A percentile compares a stretch with the other conserved stretches of the same genome.
These are phyloP conservation scores for Penicillium olsonii DNA, from an alignment of 2,329 filamentous ascomycete species.

Conservation along the genomic window DNA sequence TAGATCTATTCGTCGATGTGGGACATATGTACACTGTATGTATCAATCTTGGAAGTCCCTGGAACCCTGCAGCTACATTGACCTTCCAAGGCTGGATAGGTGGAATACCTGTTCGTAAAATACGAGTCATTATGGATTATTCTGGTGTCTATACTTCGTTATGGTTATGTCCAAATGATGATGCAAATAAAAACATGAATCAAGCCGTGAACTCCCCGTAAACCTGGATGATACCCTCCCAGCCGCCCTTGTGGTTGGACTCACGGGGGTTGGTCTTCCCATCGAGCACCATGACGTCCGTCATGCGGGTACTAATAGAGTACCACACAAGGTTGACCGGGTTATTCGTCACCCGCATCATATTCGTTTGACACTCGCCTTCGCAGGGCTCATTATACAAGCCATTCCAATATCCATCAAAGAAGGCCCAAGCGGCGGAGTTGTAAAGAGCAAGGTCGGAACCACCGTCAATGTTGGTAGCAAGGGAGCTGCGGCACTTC, in stretches of 20 bases:
- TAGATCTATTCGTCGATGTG: no score
- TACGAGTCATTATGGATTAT: not conserved
- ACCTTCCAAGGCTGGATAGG: no score
- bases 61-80: no score
- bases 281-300: constrained; percentile 35
- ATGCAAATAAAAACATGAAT: not conserved
- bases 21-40: no score
- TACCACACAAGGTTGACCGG: constrained; percentile 35
- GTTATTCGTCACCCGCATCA: constrained; percentile 32
- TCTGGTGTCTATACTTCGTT: not conserved
- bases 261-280: constrained; percentile 27
- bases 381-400: constrained; percentile 32
- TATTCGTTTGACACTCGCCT: constrained; percentile 34
- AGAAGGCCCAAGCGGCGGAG: constrained; percentile 38
- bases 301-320: constrained; percentile 31
- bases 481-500: constrained; percentile 32
- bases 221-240: constrained; percentile 33
- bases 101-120: not conserved
- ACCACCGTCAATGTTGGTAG: constrained; percentile 34
- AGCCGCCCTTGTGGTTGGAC: constrained; percentile 31
- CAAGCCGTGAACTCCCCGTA: constrained; percentile 25
- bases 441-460: constrained; percentile 34
- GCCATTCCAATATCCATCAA: constrained; percentile 31
- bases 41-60: no score
- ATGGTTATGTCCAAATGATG: constrained; percentile 8